A percentile compares a stretch with the other conserved stretches of the same genome.
Evolutionary conservation across 371 early-diverging fungal genomes (phyloP).

Genomic region (Lichtheimia corymbifera): DNA sequence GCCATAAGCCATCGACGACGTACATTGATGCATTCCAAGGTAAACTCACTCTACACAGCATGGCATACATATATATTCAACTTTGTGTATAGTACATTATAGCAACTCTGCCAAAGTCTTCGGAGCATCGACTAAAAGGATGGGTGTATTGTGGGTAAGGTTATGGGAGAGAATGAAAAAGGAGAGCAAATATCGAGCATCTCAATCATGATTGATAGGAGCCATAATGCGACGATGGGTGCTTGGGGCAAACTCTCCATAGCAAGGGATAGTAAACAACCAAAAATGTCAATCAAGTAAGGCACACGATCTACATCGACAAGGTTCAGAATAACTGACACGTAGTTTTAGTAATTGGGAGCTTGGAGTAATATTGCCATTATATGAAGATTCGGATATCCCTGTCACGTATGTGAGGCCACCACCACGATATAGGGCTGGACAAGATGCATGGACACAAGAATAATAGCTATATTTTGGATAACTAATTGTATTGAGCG

Average conservation of each 20-base stretch:
- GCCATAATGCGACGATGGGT: slow-evolving; percentile 45
- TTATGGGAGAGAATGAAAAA: not conserved
- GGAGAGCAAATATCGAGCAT: not conserved
- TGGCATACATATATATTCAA: not conserved
- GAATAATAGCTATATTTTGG: slow-evolving; percentile 1
- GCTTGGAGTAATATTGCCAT: slow-evolving; percentile 44
- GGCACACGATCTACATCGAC: not conserved
- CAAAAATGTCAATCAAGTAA: slow-evolving; percentile 45
- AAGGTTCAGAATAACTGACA: too few species aligned
- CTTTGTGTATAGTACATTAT: slow-evolving; percentile 35
- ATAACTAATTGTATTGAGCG: too few species aligned
- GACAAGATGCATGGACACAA: slow-evolving; percentile 48
- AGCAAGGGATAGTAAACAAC: slow-evolving; percentile 23
- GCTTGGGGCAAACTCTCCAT: slow-evolving; percentile 46
- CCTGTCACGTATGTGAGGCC: slow-evolving; percentile 41
- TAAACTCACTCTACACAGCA: slow-evolving; percentile 17
- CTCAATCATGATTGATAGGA: slow-evolving; percentile 21
- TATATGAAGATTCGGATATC: slow-evolving; percentile 28
- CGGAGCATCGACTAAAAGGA: slow-evolving; percentile 19
- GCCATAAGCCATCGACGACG: slow-evolving; percentile 44
- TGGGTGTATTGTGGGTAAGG: slow-evolving; percentile 49
- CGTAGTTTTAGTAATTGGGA: slow-evolving; percentile 44
- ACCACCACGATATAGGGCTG: slow-evolving; percentile 30
- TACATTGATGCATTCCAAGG: slow-evolving; percentile 50
- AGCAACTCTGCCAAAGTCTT: slow-evolving; percentile 24